Base-by-base conservation (phyloP, 805 yeast genomes). In the Suhomyces tanzawaensis region DNA sequence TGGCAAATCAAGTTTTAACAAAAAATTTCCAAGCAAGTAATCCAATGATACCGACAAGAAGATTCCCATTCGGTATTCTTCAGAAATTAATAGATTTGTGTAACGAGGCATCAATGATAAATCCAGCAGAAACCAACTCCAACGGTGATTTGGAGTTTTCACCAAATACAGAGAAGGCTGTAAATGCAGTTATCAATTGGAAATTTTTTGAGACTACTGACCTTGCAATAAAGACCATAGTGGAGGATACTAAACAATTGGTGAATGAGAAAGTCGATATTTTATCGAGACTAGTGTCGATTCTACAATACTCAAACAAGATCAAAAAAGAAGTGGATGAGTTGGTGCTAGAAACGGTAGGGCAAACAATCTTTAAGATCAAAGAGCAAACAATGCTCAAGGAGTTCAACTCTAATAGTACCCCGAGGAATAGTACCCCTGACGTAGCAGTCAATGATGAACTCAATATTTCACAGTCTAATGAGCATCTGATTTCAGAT, bases 281-380 rank as follows among this genome's bases (percentile, higher is more conserved):
- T 0, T 72, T 88, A 14, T 66, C 78, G 13, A 68, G 96, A 51
- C 69, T 85, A 38, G 81, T 86, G 11, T 84, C 89, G 44, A 77
- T 87, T 2, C 67, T 86, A 42, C 78, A 82, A 39, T 88, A 83
- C 56, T 80, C 85, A 15, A 83, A 83, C 46, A 82, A 79, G 49
- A 79, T 89, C 34, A 84, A 86, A 37, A 76, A 73, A 36, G 96
- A 90, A 58, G 85, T 88, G 3, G 93, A 88, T 53, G 71, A 62
- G 15, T 64, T 80, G 52, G 89, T 89, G 3, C 60, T 85, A 19
- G 61, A 67, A 25, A 69, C 82, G 1, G 85, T 90, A 3, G 64
- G 72, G 17, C 79, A 79, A 24, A 82, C 93, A 0, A 72, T 88
- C 2, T 58, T 63, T 25, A 76, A 72, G 48, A 81, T 77, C 9